Conservation (phyloP, 1,284 basidiomycete genomes). For the Pseudozyma pruni region DNA sequence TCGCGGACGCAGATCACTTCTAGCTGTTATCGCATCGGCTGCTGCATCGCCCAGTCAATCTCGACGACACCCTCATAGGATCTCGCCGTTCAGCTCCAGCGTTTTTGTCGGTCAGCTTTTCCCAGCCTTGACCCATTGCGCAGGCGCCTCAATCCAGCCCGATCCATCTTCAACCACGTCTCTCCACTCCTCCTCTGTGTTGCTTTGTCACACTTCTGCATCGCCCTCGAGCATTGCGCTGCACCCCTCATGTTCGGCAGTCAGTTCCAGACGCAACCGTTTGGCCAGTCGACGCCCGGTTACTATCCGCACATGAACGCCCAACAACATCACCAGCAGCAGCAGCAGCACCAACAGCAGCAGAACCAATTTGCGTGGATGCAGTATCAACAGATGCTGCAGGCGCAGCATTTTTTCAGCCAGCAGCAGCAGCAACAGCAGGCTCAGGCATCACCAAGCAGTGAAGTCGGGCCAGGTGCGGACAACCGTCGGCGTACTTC, state of each 20-base stretch:
- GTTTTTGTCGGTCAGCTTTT: no score
- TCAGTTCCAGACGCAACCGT: conserved; percentile 52
- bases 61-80: no score
- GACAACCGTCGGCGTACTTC: conserved; percentile 56
- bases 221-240: not conserved
- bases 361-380: conserved; percentile 57
- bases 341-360: conserved; percentile 36
- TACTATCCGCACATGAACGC: conserved; percentile 47
- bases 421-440: conserved; percentile 41
- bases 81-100: no score
- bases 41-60: no score
- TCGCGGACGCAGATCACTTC: no score
- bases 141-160: no score
- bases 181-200: no score
- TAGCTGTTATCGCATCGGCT: no score
- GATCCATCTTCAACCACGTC: no score
- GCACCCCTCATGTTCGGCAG: conserved; percentile 40
- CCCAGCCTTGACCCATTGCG: no score
- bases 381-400: conserved; percentile 62
- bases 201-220: no score
- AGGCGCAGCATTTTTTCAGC: conserved; percentile 47
- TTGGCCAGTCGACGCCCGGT: conserved; percentile 52
- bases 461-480: conserved; percentile 18
- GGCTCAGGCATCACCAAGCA: conserved; percentile 14
- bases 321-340: conserved; percentile 44